Evolutionary conservation across 192 early-diverging fungal genomes (phyloP).

Genomic region (Chytriomyces confervae): DNA sequence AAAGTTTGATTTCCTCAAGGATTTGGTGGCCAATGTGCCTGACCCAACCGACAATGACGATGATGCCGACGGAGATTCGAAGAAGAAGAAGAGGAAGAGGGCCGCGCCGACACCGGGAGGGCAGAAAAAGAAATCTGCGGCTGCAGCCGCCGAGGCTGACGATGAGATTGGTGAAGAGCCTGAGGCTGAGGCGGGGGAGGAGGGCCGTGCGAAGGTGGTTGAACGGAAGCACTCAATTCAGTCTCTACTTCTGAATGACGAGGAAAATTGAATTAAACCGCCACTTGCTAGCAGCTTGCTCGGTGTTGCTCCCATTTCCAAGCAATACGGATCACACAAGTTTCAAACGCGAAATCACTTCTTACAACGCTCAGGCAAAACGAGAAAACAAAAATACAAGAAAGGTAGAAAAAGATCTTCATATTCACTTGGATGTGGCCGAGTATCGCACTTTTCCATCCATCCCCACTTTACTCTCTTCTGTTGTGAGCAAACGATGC

Average conservation of each 20-base stretch:
- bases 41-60: conserved; percentile 64
- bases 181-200: background rate
- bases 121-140: conserved; percentile 18
- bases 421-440: background rate
- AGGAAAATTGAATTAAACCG: background rate
- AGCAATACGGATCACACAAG: too few species aligned
- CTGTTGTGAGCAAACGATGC: conserved; percentile 53
- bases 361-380: too few species aligned
- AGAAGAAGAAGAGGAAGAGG: conserved; percentile 45
- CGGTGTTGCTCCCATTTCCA: too few species aligned
- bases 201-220: background rate
- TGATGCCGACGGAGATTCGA: conserved; percentile 45
- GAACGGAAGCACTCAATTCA: background rate
- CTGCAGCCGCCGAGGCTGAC: background rate
- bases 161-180: background rate
- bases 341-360: too few species aligned
- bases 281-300: too few species aligned
- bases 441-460: conserved; percentile 27
- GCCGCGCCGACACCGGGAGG: conserved; percentile 36
- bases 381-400: background rate
- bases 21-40: conserved; percentile 81
- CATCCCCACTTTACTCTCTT: conserved; percentile 22
- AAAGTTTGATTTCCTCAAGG: conserved; percentile 93
- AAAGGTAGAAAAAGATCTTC: background rate
- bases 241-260: background rate